Conservation (phyloP, 73 alveolate species). For the Paramecium pentaurelia region DNA sequence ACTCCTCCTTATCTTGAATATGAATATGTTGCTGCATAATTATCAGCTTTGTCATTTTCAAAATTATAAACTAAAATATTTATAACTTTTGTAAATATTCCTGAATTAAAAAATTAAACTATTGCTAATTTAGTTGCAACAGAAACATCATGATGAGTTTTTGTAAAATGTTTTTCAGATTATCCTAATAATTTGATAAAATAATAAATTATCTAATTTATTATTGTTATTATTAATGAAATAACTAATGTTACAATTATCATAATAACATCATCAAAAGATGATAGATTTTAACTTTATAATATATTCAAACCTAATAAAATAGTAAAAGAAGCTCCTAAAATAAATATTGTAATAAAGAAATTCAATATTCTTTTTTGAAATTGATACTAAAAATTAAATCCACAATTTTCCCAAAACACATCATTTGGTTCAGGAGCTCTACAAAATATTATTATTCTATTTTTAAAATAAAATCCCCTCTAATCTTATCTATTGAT, state of each 20-base stretch:
- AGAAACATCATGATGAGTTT: conserved; percentile 26
- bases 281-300: not conserved
- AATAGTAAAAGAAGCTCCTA: not conserved
- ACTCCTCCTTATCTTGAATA: conserved; percentile 25
- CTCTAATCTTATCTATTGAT: not conserved
- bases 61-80: not conserved
- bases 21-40: not conserved
- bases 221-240: not conserved
- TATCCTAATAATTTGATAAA: not conserved
- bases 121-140: not conserved
- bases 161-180: not conserved
- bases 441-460: not conserved
- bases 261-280: not conserved
- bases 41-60: not conserved
- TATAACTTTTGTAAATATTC: not conserved
- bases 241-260: not conserved
- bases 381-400: not conserved
- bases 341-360: not conserved
- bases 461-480: not conserved
- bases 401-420: conserved; percentile 35
- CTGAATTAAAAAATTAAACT: conserved; percentile 3
- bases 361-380: not conserved
- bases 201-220: not conserved
- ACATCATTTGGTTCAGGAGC: conserved; percentile 48
- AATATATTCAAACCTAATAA: not conserved